Conservation (phyloP, 768 basidiomycete genomes). For the Lentinula aciculospora region DNA sequence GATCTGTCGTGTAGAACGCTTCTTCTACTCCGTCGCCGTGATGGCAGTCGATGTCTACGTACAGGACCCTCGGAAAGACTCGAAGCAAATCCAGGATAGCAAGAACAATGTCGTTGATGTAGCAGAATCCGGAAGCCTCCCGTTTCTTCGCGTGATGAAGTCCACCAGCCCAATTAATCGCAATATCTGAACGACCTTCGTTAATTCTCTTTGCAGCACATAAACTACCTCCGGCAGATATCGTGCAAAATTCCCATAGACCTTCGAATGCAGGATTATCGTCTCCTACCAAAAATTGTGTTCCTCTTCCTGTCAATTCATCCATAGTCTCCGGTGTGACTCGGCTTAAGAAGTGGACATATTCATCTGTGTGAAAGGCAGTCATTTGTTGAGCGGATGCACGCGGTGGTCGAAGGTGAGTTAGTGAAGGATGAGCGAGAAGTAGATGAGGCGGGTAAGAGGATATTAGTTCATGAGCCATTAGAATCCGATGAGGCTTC, state of each 20-base stretch:
- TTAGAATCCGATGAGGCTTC: conserved; percentile 94
- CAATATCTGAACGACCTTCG: conserved; percentile 69
- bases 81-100: conserved; percentile 91
- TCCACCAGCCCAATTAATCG: conserved; percentile 78
- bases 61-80: conserved; percentile 80
- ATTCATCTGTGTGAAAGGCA: conserved; percentile 98
- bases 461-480: conserved; percentile 87
- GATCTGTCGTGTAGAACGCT: conserved; percentile 95
- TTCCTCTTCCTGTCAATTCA: conserved; percentile 78
- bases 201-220: conserved; percentile 76
- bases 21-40: conserved; percentile 99
- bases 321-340: conserved; percentile 92
- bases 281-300: conserved; percentile 65
- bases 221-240: conserved; percentile 93
- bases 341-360: conserved; percentile 82
- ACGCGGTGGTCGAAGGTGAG: conserved; percentile 45
- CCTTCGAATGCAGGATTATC: conserved; percentile 98
- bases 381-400: conserved; percentile 77
- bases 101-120: conserved; percentile 97
- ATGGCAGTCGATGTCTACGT: conserved; percentile 98
- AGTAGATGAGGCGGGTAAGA: conserved; percentile 49
- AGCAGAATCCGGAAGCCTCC: conserved; percentile 98
- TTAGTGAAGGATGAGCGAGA: not conserved
- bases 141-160: conserved; percentile 99
- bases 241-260: conserved; percentile 93